These are phyloP conservation scores for Aspergillus alliaceus DNA, from an alignment of 2,329 filamentous ascomycete genomes.

Conservation along the genomic window DNA sequence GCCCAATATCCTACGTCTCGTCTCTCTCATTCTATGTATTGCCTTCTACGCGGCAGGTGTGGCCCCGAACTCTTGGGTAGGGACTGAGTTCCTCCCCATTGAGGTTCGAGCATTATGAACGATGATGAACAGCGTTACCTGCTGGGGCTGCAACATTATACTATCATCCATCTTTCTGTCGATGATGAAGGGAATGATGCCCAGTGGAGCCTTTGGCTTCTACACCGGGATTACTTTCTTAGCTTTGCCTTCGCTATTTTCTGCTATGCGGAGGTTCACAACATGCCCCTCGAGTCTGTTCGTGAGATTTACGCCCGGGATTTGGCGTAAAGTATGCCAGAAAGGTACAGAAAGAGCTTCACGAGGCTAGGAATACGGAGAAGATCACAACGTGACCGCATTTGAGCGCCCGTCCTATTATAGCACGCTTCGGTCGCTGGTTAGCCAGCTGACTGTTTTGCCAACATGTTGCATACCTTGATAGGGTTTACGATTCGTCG, in stretches of 20 bases:
- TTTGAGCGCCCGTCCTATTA: background rate
- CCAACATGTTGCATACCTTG: background rate
- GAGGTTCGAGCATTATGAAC: constrained; percentile 52
- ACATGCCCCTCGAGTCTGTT: constrained; percentile 57
- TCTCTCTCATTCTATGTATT: constrained; percentile 47
- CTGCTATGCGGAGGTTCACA: constrained; percentile 56
- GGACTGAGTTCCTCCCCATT: constrained; percentile 49
- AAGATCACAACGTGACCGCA: background rate
- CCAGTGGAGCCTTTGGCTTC: constrained; percentile 52
- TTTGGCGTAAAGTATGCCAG: constrained; percentile 48
- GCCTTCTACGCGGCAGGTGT: constrained; percentile 48
- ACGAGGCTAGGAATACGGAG: constrained; percentile 6
- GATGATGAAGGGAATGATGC: constrained; percentile 51
- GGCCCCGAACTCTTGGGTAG: constrained; percentile 51
- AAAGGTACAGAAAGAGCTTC: constrained; percentile 38
- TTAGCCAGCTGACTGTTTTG: background rate
- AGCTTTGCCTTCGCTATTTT: constrained; percentile 41
- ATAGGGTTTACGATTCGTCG: background rate
- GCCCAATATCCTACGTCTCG: constrained; percentile 39
- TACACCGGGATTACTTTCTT: constrained; percentile 52
- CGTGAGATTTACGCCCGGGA: constrained; percentile 51
- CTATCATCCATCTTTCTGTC: constrained; percentile 49
- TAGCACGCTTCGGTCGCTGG: too few relatives aligned
- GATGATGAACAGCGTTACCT: constrained; percentile 41
- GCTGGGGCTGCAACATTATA: constrained; percentile 47